Conservation (phyloP, 192 early-diverging fungal genomes). For the Coemansia erecta region DNA sequence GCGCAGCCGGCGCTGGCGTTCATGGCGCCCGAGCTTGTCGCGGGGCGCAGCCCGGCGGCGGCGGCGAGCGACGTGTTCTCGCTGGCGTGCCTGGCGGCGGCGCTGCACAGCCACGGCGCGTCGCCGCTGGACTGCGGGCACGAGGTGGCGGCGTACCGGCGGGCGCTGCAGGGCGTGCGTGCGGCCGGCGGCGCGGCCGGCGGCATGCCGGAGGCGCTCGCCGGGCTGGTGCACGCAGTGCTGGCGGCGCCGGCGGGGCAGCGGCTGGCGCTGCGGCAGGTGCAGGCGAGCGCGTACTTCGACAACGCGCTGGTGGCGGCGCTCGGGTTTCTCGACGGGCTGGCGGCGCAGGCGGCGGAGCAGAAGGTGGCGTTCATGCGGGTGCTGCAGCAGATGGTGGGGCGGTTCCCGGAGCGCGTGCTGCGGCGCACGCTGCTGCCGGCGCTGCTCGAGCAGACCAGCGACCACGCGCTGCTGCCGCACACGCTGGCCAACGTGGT, state of each 20-base stretch:
- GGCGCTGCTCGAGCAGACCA: slow-evolving; percentile 66
- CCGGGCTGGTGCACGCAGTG: slow-evolving; percentile 55
- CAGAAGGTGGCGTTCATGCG: slow-evolving; percentile 81
- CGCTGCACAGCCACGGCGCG: slow-evolving; percentile 66
- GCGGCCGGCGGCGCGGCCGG: slow-evolving; percentile 21
- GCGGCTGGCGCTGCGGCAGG: slow-evolving; percentile 61
- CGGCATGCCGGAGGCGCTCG: slow-evolving; percentile 55
- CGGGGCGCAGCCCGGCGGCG: slow-evolving; percentile 52
- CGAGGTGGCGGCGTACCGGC: slow-evolving; percentile 65
- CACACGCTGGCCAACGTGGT: slow-evolving; percentile 79
- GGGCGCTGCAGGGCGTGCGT: slow-evolving; percentile 52
- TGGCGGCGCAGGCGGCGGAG: slow-evolving; percentile 75
- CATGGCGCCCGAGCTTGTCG: slow-evolving; percentile 66
- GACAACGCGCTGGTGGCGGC: slow-evolving; percentile 77
- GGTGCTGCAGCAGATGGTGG: slow-evolving; percentile 65
- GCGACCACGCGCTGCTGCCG: slow-evolving; percentile 70
- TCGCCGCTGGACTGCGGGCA: slow-evolving; percentile 63
- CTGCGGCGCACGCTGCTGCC: slow-evolving; percentile 72
- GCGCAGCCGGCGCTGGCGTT: slow-evolving; percentile 62
- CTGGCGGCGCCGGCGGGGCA: slow-evolving; percentile 55
- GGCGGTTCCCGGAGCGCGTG: slow-evolving; percentile 70
- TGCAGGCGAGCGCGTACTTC: slow-evolving; percentile 72
- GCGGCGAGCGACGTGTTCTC: slow-evolving; percentile 73
- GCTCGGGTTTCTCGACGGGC: slow-evolving; percentile 73
- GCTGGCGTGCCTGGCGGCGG: slow-evolving; percentile 73